A percentile compares a stretch with the other conserved stretches of the same genome.
Conservation (phyloP, 139 green algal species). For the Coelastrella sp. region DNA sequence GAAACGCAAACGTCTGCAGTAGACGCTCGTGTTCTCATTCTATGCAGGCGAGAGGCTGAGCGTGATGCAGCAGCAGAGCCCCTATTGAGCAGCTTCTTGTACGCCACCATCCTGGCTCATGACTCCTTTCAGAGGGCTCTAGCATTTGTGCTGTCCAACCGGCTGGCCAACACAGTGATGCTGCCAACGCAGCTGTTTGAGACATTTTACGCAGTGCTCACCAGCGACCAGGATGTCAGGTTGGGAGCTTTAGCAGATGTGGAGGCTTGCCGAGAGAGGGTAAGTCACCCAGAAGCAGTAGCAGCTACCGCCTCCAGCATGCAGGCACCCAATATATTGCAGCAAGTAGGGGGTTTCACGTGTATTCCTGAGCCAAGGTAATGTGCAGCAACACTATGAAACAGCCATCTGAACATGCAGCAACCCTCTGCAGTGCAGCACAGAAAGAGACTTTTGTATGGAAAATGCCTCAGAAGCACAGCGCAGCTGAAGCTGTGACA, state of each 20-base stretch:
- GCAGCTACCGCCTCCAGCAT: neutral
- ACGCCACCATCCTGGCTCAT: conserved; percentile 95
- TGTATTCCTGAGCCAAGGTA: too few species aligned
- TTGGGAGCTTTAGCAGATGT: conserved; percentile 73
- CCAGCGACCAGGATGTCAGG: conserved; percentile 54
- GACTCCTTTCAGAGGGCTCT: conserved; percentile 83
- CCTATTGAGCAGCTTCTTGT: conserved; percentile 91
- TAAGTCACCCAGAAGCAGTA: conserved; percentile 31
- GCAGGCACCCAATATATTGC: too few species aligned
- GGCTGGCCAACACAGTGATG: conserved; percentile 89
- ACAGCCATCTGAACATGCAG: too few species aligned
- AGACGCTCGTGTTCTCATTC: neutral
- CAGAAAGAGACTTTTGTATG: too few species aligned
- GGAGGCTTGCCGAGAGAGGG: conserved; percentile 74
- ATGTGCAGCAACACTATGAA: too few species aligned
- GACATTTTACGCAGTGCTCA: conserved; percentile 84
- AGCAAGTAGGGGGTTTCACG: too few species aligned
- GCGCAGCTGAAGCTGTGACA: too few species aligned
- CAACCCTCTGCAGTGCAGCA: too few species aligned
- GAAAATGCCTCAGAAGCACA: too few species aligned
- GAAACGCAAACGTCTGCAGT: neutral
- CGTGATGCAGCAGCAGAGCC: conserved; percentile 83
- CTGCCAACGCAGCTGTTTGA: conserved; percentile 94
- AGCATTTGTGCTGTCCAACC: conserved; percentile 96
- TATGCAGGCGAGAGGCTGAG: conserved; percentile 61